Base-by-base conservation (phyloP, 2,329 filamentous ascomycete genomes). In the Cercospora sp. region DNA sequence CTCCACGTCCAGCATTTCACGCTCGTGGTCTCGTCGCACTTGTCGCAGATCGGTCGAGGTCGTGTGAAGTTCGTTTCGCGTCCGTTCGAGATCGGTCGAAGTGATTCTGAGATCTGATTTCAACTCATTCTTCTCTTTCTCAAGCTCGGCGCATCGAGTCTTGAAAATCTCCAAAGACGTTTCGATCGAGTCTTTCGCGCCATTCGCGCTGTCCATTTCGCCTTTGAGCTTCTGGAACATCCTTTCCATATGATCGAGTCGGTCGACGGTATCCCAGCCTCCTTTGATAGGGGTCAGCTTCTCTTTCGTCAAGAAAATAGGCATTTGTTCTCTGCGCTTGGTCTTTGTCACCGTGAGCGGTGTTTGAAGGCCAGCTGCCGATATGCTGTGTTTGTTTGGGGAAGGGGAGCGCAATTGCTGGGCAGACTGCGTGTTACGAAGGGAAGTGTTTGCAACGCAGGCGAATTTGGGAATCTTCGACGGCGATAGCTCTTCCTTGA, bases 251-350 rank as follows among this genome's bases (percentile, higher is more conserved):
- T 89, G 86, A 70, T 89, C 89, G 73, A 97, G 86, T 71, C 90
- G 88, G 69, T 87, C 87, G 74, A 93, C 90, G 72, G 93, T 88
- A 78, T 97, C 93, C 86, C 90, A 94, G 75, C 87, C 91, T 75
- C 72, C 82, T 65, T 65, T 63, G 78, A 79, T 77, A 81, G 82
- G 85, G 72, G 86, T 81, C 74, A 78, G 77, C 75, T 72, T 75
- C 53, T 78, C 77, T 77, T 78, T 78, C 66, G 85, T 92, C 90
- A 89, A 93, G 92, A 84, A 89, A 82, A 82, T 89, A 91, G 72
- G 86, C 90, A 75, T 94, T 10, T 53, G 26, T 40, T 71, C 83
- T 83, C 66, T 75, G 30, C 69, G 70, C 68, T 85, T 71, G 67
- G 63, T 69, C 62, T 60, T 72, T 34, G 65, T 66, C 58, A 63